Conservation (phyloP, 75 land plant genomes). For the Pinus tabuliformis region DNA sequence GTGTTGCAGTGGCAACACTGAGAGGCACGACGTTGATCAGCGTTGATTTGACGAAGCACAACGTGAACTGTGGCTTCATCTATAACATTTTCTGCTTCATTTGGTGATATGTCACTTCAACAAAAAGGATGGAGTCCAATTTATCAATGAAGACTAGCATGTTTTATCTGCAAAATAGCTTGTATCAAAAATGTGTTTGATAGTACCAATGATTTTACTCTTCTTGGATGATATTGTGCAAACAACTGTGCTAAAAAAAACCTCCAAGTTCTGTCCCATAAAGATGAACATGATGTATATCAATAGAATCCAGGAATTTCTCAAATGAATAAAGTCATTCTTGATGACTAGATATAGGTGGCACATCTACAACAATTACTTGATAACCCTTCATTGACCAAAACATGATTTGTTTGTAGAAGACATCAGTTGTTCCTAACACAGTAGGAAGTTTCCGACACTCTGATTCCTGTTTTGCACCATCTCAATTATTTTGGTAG, state of each 20-base stretch:
- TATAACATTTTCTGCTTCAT: no score
- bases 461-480: neutral
- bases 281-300: conserved; percentile 18
- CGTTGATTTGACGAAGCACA: no score
- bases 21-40: no score
- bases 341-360: conserved; percentile 52
- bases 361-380: conserved; percentile 49
- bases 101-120: conserved; percentile 44
- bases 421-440: no score
- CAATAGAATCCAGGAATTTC: conserved; percentile 39
- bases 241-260: no score
- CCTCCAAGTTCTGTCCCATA: no score
- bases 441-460: neutral
- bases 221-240: conserved; percentile 34
- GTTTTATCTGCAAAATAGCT: conserved; percentile 26
- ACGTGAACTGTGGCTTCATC: no score
- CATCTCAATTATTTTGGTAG: neutral
- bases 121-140: conserved; percentile 47
- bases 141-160: conserved; percentile 24
- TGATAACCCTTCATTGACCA: conserved; percentile 31
- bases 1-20: no score
- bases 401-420: no score
- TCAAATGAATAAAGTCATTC: conserved; percentile 47
- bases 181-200: conserved; percentile 47
- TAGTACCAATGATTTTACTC: conserved; percentile 47